Conservation (phyloP, 495 filamentous ascomycete species). For the Neurospora intermedia region DNA sequence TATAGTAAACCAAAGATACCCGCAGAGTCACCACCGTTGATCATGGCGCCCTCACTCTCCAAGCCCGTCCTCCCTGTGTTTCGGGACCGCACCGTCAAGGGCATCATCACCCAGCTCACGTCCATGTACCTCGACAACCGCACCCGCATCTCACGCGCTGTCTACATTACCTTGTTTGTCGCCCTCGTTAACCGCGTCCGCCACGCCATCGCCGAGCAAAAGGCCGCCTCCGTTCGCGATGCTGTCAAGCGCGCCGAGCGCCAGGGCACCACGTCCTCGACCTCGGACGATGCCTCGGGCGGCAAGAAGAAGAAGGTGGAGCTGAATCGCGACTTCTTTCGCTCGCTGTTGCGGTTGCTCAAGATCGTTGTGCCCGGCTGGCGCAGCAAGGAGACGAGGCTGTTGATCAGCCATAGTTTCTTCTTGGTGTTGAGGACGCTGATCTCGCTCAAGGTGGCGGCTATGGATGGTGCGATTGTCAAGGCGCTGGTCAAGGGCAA, state of each 20-base stretch:
- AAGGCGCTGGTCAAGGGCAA: conserved; percentile 84
- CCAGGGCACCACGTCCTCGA: conserved; percentile 40
- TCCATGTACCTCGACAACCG: conserved; percentile 74
- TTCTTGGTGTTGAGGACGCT: conserved; percentile 77
- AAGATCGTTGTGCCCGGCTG: conserved; percentile 84
- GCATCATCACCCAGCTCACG: conserved; percentile 62
- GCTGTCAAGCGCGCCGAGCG: conserved; percentile 48
- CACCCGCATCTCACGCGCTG: conserved; percentile 76
- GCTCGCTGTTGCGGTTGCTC: conserved; percentile 65
- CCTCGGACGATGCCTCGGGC: conserved; percentile 22
- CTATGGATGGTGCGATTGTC: conserved; percentile 86
- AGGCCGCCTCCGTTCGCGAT: conserved; percentile 68
- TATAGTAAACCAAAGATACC: not conserved
- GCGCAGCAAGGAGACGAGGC: conserved; percentile 74
- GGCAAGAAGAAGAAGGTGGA: conserved; percentile 72
- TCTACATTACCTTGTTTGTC: conserved; percentile 86
- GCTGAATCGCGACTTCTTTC: conserved; percentile 92
- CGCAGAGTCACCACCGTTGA: not conserved
- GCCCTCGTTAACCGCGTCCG: conserved; percentile 83
- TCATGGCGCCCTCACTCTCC: conserved; percentile 67
- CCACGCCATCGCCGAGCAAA: conserved; percentile 86
- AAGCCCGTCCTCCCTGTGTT: conserved; percentile 49
- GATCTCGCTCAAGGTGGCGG: conserved; percentile 90
- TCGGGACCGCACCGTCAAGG: conserved; percentile 61
- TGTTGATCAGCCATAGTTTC: conserved; percentile 74